Conservation (phyloP, 441 rosid species). For the Cnidoscolus chayamansa region DNA sequence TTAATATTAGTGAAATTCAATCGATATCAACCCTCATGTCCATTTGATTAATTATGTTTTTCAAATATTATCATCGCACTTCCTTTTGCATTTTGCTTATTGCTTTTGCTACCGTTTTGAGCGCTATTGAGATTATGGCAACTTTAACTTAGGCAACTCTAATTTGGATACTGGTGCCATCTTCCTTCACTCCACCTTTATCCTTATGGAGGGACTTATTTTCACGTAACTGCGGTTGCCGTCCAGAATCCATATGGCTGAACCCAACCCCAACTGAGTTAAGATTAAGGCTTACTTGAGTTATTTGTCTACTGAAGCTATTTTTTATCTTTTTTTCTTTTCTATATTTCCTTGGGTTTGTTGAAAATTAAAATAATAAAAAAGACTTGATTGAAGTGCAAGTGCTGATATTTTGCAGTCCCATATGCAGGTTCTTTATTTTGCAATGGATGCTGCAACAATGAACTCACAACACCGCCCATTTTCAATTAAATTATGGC, state of each 20-base stretch:
- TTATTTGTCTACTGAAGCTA: neutral
- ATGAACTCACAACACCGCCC: slow-evolving; percentile 51
- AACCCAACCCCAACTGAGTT: neutral
- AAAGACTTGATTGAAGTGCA: neutral
- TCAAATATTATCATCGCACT: no score
- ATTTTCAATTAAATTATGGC: slow-evolving; percentile 82
- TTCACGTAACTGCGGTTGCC: neutral
- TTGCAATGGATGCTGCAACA: slow-evolving; percentile 47
- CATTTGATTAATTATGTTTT: neutral
- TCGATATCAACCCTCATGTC: neutral
- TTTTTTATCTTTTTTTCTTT: neutral
- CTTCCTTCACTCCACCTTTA: no score
- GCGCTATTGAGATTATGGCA: no score
- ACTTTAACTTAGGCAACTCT: no score
- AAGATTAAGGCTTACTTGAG: neutral
- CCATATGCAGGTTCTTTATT: neutral
- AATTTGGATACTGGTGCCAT: no score
- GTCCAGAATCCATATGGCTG: neutral
- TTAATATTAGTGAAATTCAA: neutral
- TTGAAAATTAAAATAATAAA: no score
- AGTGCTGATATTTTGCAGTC: neutral
- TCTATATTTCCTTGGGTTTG: neutral
- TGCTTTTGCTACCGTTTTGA: no score
- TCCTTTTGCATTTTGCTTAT: no score
- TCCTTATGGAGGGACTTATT: no score